phyloP scores from a whole-genome alignment of 1,139 yeast species.

The Eremothecium cymbalariae region DNA sequence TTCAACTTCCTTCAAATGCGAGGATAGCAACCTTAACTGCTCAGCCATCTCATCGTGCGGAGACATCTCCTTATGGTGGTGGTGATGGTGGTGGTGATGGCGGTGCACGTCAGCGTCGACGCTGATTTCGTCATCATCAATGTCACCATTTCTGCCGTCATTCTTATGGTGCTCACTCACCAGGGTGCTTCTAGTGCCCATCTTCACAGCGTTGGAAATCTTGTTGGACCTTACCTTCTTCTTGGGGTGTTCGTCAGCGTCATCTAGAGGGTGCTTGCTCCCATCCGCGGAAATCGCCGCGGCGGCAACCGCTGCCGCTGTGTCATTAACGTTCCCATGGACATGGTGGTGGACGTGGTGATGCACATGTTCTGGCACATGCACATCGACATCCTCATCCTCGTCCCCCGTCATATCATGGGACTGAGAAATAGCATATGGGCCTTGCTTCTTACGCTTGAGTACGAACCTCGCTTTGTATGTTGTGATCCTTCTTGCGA shows the following conservation, averaged over 20 bases:
- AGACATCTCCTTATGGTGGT: conserved; percentile 8
- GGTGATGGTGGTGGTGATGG: conserved; percentile 11
- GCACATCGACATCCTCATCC: conserved; percentile 4
- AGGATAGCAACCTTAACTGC: conserved; percentile 29
- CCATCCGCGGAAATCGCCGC: conserved; percentile 30
- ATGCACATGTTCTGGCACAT: conserved; percentile 8
- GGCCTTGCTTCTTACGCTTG: conserved; percentile 30
- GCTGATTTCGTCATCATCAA: conserved; percentile 11
- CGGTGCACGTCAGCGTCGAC: conserved; percentile 9
- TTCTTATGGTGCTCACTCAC: conserved; percentile 11
- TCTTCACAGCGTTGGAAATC: conserved; percentile 12
- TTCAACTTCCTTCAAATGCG: conserved; percentile 31
- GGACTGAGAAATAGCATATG: conserved; percentile 15
- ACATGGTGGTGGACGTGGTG: conserved; percentile 7
- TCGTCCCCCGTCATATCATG: conserved; percentile 7
- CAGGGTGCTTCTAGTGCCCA: conserved; percentile 12
- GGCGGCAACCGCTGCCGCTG: conserved; percentile 25
- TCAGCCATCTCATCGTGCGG: conserved; percentile 33
- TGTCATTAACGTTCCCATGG: conserved; percentile 9
- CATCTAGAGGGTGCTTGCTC: conserved; percentile 10
- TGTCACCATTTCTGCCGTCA: conserved; percentile 14
- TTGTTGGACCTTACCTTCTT: conserved; percentile 12
- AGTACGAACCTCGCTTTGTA: conserved; percentile 31
- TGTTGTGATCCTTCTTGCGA: conserved; percentile 32
- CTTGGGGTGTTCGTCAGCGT: conserved; percentile 10